Percentiles rank a stretch among this genome's conserved stretches.
Conservation (phyloP, 768 basidiomycete species). For the Phaeotremella skinneri region DNA sequence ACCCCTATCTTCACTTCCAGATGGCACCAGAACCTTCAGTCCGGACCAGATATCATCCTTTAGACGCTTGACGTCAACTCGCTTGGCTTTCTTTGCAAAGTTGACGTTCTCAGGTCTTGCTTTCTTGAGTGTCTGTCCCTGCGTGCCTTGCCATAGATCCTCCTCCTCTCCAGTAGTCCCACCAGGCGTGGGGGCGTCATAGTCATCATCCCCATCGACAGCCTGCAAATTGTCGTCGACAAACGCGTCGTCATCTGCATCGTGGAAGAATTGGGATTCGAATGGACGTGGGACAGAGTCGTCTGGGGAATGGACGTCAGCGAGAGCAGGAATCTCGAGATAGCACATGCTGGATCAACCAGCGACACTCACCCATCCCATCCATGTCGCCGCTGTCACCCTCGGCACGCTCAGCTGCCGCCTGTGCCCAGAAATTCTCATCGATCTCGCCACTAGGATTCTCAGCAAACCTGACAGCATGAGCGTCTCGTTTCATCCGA, state of each 20-base stretch:
- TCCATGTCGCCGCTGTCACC: conserved; percentile 59
- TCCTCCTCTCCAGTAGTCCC: conserved; percentile 61
- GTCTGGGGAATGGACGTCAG: conserved; percentile 15
- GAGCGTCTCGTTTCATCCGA: conserved; percentile 75
- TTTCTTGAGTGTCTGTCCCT: conserved; percentile 66
- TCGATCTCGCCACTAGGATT: conserved; percentile 80
- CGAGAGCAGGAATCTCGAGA: background rate
- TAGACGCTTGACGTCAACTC: conserved; percentile 91
- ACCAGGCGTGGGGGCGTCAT: conserved; percentile 17
- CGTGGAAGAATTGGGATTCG: conserved; percentile 93
- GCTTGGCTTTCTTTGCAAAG: conserved; percentile 90
- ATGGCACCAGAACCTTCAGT: conserved; percentile 66
- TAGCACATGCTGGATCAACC: conserved; percentile 50
- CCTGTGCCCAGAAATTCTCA: conserved; percentile 95
- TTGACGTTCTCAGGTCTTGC: conserved; percentile 84
- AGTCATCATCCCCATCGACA: conserved; percentile 24
- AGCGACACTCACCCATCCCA: conserved; percentile 58
- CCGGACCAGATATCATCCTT: conserved; percentile 99
- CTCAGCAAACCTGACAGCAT: conserved; percentile 54
- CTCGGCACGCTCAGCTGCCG: conserved; percentile 71
- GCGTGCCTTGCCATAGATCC: conserved; percentile 80
- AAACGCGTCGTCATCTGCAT: conserved; percentile 69
- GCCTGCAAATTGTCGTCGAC: conserved; percentile 58
- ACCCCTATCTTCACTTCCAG: conserved; percentile 49
- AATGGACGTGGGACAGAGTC: conserved; percentile 63